Percentiles rank a stretch among this genome's conserved stretches.
phyloP scores from a whole-genome alignment of 1,139 yeast species.

The Dujonia santamariae region DNA sequence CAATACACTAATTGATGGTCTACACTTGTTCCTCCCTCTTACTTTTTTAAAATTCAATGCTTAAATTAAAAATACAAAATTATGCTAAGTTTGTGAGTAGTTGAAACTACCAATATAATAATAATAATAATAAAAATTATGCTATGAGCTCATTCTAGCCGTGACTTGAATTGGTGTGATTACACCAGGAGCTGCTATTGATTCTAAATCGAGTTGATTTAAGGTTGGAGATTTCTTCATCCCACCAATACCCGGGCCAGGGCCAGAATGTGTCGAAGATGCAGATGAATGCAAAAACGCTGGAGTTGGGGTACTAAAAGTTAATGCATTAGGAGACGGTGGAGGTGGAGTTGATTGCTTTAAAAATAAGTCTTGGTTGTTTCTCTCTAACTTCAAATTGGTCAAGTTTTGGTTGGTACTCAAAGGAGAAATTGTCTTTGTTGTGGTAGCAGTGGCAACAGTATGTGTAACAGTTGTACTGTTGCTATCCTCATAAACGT shows the following conservation, averaged over 20 bases:
- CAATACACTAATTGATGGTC: too few relatives aligned
- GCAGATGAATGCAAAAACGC: constrained; percentile 2
- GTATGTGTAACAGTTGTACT: background rate
- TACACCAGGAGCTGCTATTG: constrained; percentile 33
- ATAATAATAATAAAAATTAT: constrained; percentile 1
- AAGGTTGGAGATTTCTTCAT: constrained; percentile 30
- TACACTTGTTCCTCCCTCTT: too few relatives aligned
- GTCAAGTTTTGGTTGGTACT: constrained; percentile 26
- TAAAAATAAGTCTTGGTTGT: constrained; percentile 8
- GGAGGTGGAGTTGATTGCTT: constrained; percentile 3
- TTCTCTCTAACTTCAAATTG: constrained; percentile 18
- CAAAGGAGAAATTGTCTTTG: constrained; percentile 23
- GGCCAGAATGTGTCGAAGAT: too few relatives aligned
- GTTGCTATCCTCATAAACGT: constrained; percentile 2
- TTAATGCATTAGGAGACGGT: background rate
- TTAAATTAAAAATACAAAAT: too few relatives aligned
- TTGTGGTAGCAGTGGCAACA: background rate
- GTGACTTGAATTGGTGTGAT: constrained; percentile 49
- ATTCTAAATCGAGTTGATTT: constrained; percentile 31
- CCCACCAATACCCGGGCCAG: constrained; percentile 4
- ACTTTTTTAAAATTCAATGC: too few relatives aligned
- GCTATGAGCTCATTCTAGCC: constrained; percentile 31
- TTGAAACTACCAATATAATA: too few relatives aligned
- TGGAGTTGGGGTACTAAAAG: constrained; percentile 3
- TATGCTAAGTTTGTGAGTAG: too few relatives aligned